These are phyloP conservation scores for Boletus rubroflammeus DNA, from an alignment of 768 basidiomycete species.

Conservation along the genomic window DNA sequence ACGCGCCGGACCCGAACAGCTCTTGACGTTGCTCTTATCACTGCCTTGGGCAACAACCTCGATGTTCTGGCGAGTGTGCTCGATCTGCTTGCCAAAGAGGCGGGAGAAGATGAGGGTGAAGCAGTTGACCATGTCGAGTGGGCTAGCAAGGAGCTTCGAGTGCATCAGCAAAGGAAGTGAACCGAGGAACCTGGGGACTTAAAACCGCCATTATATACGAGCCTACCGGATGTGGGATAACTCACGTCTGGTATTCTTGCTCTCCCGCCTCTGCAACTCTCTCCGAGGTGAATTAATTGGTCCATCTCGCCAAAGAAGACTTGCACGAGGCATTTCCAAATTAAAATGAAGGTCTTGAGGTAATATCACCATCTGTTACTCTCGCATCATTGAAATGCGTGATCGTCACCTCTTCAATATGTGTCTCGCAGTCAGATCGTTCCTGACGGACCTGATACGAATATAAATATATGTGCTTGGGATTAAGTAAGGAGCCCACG, in stretches of 20 bases:
- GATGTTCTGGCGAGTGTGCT: constrained; percentile 17
- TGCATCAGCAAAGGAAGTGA: constrained; percentile 19
- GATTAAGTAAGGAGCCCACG: constrained; percentile 22
- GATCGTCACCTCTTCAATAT: constrained; percentile 29
- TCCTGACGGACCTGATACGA: constrained; percentile 21
- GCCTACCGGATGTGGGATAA: constrained; percentile 14
- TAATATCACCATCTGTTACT: constrained; percentile 30
- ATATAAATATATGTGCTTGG: constrained; percentile 19
- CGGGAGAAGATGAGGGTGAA: constrained; percentile 22
- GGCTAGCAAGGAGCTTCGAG: constrained; percentile 18
- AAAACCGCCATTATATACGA: constrained; percentile 21
- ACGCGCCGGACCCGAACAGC: constrained; percentile 33
- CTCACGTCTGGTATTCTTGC: constrained; percentile 16
- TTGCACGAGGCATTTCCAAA: constrained; percentile 27
- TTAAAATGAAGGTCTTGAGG: constrained; percentile 28
- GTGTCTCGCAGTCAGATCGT: constrained; percentile 25
- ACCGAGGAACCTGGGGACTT: constrained; percentile 10
- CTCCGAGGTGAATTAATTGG: constrained; percentile 18
- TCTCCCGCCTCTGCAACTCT: constrained; percentile 11
- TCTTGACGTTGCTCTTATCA: constrained; percentile 28
- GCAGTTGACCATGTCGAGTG: constrained; percentile 28
- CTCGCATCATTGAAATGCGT: constrained; percentile 30
- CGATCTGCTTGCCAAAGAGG: constrained; percentile 21
- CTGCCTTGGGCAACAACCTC: constrained; percentile 19
- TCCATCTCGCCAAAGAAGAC: constrained; percentile 16